Percentiles rank a stretch among this genome's conserved stretches.
Conservation (phyloP, 2,329 filamentous ascomycete genomes). For the Exophiala dermatitidis region DNA sequence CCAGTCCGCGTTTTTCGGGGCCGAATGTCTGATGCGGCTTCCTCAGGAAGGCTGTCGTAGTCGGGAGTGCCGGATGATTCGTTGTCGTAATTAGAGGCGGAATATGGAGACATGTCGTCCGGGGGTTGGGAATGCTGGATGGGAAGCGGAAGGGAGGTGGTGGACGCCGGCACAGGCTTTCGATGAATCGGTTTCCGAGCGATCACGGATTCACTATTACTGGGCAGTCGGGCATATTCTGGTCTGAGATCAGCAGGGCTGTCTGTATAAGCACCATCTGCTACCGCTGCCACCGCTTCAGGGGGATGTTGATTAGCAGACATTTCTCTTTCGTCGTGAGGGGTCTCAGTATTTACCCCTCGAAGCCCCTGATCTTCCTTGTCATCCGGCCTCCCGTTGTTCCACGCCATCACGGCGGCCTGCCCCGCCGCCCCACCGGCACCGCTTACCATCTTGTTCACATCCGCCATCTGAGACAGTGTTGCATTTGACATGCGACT, state of each 20-base stretch:
- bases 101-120: constrained; percentile 17
- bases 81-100: constrained; percentile 47
- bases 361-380: constrained; percentile 31
- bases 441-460: constrained; percentile 42
- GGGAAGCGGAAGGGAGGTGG: constrained; percentile 7
- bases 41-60: constrained; percentile 64
- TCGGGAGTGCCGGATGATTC: constrained; percentile 62
- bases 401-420: constrained; percentile 38
- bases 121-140: constrained; percentile 34
- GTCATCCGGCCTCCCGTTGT: constrained; percentile 30
- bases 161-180: constrained; percentile 25
- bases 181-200: constrained; percentile 48
- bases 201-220: constrained; percentile 34
- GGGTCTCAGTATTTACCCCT: constrained; percentile 34
- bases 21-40: constrained; percentile 30
- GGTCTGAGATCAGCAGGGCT: constrained; percentile 18
- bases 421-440: constrained; percentile 33
- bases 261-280: constrained; percentile 20
- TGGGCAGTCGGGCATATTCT: constrained; percentile 24
- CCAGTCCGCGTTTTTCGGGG: constrained; percentile 62
- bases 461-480: constrained; percentile 69
- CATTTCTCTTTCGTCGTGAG: constrained; percentile 21
- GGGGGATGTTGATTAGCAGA: constrained; percentile 23
- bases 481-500: constrained; percentile 78
- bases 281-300: constrained; percentile 31